Base-by-base conservation (phyloP, 2,329 filamentous ascomycete species). In the Neopestalotiopsis sp. region DNA sequence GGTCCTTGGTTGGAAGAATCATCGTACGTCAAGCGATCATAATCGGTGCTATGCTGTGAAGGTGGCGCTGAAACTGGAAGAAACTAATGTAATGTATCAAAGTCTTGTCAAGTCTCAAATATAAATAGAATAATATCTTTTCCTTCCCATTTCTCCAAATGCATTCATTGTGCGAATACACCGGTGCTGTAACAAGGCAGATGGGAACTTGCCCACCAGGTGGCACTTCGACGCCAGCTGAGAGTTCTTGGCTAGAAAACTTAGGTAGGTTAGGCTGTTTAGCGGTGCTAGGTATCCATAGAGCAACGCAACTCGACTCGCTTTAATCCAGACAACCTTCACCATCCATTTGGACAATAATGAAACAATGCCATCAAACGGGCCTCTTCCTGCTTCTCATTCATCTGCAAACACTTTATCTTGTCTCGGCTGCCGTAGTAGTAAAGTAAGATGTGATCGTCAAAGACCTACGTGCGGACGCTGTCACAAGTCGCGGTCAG, bases 1-100 rank as follows among this genome's bases (percentile, higher is more conserved):
- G 34, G 40, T 14, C 10, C 59, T 24, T 63, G 67, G 67, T 12
- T 65, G 24, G 52, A 32, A 28, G 17, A 45, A 12, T 59, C 57
- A 6, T 6, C 57, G 4, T 59, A 59, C 9, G 57, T 30, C 7
- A 20, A 52, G 45, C 6, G 45, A 10, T 7, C 45, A 20, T 52
- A 20, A 52, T 14, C 14, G 45, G 45, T 3, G n/a, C 1, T 52
- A 6, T 52, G n/a, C 1, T 20, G 24, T 3, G 24, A 3, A 28
- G 24, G 24, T 3, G 24, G 24, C 24, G 3, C 3, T 28, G 24
- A 28, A 28, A 28, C 24, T 28, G 24, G 24, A 28, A 28, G 24
- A 3, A 28, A 38, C 4, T 10, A 38, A 38, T 38, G 45, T 6
- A 6, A 20, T 52, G 45, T 52, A 52, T 52, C n/a, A 52, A 38